These are phyloP conservation scores for Amylocarpus encephaloides DNA, from an alignment of 2,329 filamentous ascomycete species.

Conservation along the genomic window DNA sequence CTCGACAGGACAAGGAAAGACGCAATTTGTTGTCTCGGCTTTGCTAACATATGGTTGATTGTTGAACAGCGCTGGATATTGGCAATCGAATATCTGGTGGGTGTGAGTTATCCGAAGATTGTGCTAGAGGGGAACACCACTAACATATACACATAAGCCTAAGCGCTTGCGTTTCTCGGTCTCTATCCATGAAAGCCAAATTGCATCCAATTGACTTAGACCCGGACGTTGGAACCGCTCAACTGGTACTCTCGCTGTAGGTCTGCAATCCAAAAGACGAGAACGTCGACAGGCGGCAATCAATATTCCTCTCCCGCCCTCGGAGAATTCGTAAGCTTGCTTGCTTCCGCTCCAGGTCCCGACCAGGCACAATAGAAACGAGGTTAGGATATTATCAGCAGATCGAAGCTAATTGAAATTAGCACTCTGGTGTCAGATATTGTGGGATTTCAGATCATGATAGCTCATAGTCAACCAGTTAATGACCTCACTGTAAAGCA, in stretches of 20 bases:
- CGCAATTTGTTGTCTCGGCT: constrained; percentile 28
- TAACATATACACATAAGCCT: constrained; percentile 27
- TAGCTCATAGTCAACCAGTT: too few species aligned
- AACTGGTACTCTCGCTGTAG: constrained; percentile 14
- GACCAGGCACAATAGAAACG: constrained; percentile 26
- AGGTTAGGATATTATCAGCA: constrained; percentile 26
- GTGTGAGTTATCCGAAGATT: constrained; percentile 1
- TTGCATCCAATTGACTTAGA: constrained; percentile 16
- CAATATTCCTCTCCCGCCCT: constrained; percentile 24
- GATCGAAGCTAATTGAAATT: constrained; percentile 18
- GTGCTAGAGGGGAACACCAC: not conserved
- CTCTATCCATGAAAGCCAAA: constrained; percentile 28
- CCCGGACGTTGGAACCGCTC: constrained; percentile 15
- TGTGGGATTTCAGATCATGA: not conserved
- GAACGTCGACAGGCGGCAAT: constrained; percentile 23
- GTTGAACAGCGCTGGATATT: constrained; percentile 28
- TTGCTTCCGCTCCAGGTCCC: constrained; percentile 28
- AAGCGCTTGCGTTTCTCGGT: constrained; percentile 27
- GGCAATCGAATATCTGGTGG: constrained; percentile 25
- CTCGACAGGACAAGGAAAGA: constrained; percentile 25
- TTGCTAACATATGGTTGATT: constrained; percentile 27
- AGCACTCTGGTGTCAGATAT: not conserved
- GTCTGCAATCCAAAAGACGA: constrained; percentile 26
- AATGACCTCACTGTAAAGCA: too few species aligned
- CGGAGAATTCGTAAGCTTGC: constrained; percentile 27